Base-by-base conservation (phyloP, 495 filamentous ascomycete species). In the Podospora pseudocomata region DNA sequence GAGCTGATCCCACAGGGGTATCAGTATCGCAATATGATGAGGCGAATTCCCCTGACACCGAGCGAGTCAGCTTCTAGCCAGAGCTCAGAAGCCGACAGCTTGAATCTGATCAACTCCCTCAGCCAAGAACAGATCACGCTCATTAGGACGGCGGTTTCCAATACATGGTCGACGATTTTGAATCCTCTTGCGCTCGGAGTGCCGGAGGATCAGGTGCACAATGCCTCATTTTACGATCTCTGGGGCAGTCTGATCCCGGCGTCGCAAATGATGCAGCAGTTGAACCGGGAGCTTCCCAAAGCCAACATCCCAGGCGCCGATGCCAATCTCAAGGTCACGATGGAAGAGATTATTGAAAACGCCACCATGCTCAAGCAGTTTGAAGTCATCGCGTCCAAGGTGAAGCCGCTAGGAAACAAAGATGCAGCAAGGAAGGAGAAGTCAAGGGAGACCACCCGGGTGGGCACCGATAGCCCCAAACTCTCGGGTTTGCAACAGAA, bases 351-450 rank as follows among this genome's bases (percentile, higher is more conserved):
- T 16, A 72, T 83, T n/a, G 75, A 80, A 32, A 70, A 82, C 69
- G 79, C 81, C 4, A 82, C 82, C 5, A 83, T 84, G 80, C 73
- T 79, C 65, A 79, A 77, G 56, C 82, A 84, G 67, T 82, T 82
- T 65, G 81, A 82, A 65, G 68, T 84, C 3, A 78, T 84, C 60
- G 79, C 79, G 7, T 71, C 75, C 20, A 83, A 82, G 67, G 68
- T 78, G 61, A 80, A 76, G 66, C 53, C 49, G 6, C 54, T 74
- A 67, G 61, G 69, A 5, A 44, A 13, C 18, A 73, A 60, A 20
- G 64, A 64, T 7, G 7, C 28, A 4, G 59, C 60, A 32, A 73
- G 68, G 20, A 60, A 55, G 30, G 63, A 64, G 13, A 69, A 73
- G 64, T 66, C 55, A 0, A 75, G 73, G 62, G 67, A 66, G n/a